These are phyloP conservation scores for Juglanconis oblonga DNA, from an alignment of 2,329 filamentous ascomycete genomes.

Conservation along the genomic window DNA sequence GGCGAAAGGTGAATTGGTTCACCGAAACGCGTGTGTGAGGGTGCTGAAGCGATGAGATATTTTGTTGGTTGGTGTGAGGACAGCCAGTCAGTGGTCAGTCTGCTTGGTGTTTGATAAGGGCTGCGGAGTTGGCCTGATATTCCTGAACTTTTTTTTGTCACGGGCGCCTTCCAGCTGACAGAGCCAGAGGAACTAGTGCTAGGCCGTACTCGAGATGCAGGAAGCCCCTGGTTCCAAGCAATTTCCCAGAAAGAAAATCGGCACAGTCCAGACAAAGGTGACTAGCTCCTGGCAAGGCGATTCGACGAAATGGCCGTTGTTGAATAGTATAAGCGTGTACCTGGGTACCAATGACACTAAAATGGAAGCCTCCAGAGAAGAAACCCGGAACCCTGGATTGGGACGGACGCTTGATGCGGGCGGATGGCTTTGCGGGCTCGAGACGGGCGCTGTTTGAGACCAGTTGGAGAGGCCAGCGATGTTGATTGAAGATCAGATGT, in stretches of 20 bases:
- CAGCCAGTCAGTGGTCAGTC: too few species aligned
- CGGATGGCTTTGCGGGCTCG: conserved; percentile 9
- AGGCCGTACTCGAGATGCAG: background rate
- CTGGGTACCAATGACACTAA: background rate
- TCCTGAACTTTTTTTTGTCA: background rate
- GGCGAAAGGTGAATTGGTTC: conserved; percentile 8
- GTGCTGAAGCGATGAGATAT: background rate
- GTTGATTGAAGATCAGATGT: background rate
- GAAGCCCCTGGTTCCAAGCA: background rate
- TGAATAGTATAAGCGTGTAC: background rate
- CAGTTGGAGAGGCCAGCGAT: background rate
- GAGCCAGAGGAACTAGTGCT: background rate
- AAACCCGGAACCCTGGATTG: background rate
- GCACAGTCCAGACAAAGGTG: background rate
- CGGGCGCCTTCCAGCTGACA: background rate
- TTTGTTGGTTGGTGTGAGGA: background rate
- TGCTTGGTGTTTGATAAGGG: too few species aligned
- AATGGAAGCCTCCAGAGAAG: background rate
- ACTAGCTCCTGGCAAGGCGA: background rate
- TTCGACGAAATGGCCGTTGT: background rate
- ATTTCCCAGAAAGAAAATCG: background rate
- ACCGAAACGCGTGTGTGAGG: background rate
- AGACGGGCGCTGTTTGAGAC: conserved; percentile 10
- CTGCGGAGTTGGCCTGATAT: too few species aligned
- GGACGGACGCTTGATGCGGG: background rate